Evolutionary conservation across 257 asterid species (phyloP).

Genomic region (Lycium ferocissimum): DNA sequence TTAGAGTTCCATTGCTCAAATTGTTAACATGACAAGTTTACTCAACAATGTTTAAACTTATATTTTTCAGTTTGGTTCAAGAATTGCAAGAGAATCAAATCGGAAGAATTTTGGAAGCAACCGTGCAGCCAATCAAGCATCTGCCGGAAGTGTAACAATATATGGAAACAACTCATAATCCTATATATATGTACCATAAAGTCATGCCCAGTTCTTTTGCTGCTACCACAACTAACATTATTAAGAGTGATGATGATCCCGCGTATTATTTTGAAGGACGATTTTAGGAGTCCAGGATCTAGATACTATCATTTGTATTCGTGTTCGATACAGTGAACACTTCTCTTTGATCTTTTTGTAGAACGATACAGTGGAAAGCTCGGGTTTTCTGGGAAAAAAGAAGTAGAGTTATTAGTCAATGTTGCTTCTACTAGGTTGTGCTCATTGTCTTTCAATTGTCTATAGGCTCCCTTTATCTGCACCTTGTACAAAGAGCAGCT

Average conservation of each 20-base stretch:
- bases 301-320: not conserved
- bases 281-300: not conserved
- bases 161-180: constrained; percentile 29
- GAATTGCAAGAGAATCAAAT: constrained; percentile 94
- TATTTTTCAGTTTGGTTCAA: constrained; percentile 74
- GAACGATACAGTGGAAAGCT: not conserved
- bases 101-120: constrained; percentile 88
- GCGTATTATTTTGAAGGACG: not conserved
- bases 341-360: not conserved
- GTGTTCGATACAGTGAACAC: not conserved
- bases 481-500: not conserved
- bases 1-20: not conserved
- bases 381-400: not conserved
- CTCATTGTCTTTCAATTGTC: not conserved
- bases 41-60: not conserved
- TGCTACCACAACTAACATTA: not conserved
- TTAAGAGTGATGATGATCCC: not conserved
- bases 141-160: constrained; percentile 88
- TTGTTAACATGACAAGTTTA: not conserved
- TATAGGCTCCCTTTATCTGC: not conserved
- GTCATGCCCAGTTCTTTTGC: not conserved
- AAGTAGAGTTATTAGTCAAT: not conserved
- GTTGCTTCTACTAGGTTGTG: not conserved
- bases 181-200: not conserved
- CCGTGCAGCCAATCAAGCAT: constrained; percentile 95